Evolutionary conservation across 148 eudicot genomes (phyloP), one percentile per base, ranked within the genome.

Genomic region (Vaccinium darrowii): DNA sequence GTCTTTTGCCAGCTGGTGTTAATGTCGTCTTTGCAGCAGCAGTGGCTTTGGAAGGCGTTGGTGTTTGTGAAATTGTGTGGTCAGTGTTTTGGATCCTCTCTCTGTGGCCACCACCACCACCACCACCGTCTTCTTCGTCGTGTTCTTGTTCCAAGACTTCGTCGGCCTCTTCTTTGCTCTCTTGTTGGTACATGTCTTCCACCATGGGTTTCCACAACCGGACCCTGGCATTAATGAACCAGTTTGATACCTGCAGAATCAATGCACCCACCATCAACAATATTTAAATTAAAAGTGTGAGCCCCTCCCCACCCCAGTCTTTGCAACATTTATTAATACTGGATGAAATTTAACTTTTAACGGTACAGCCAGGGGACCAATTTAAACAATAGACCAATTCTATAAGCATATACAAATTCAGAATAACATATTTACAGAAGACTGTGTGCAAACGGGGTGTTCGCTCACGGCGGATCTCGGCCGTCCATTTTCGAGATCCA

Each of bases 191-290:
- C 93, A 93, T 93, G 57, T 92, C 95, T 82, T 93, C 95, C 12
- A 93, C 94, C 95, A 93, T 93, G 88, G 95, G 95, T 90, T 93
- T 93, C 95, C 95, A 93, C 85, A 93, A 84, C 63, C 95, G 90
- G 75, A 93, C 95, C 91, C 95, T 88, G 27, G 95, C 95, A 89
- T 93, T 93, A 19, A 93, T 93, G 93, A 93, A 93, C 95, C 95
- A 93, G 86, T 93, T 93, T 83, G 95, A 93, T 0, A 93, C 94
- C 95, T 93, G 88, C 78, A 85, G 8, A 36, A 7, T 19, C 25
- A 14, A 1, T 43, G 5, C 47, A 74, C 8, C 19, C 76, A 14
- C 77, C 47, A 36, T 33, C 10, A 6, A 0, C 69, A n/a, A 63
- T 63, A 2, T 21, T n/a, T 63, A 19, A 58, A 8, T 58, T 18